Base-by-base conservation (phyloP, 306 rosid species). In the Medicago arabica region DNA sequence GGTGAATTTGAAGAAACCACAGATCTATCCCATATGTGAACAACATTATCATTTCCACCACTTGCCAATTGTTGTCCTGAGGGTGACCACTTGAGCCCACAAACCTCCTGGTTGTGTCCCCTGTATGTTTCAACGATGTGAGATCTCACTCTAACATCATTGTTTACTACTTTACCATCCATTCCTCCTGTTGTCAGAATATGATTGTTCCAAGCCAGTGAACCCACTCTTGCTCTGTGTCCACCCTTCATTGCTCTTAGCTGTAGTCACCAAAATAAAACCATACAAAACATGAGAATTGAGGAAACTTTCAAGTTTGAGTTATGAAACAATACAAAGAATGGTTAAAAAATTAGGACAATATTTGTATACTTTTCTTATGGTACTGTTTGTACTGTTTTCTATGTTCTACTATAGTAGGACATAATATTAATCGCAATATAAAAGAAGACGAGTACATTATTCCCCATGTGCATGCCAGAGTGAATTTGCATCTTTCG, bases 1-100 rank as follows among this genome's bases (percentile, higher is more conserved):
- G 81, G 63, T 38, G 92, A 86, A 68, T 79, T 88, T 1, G 92
- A 83, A 66, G 96, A 85, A 25, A 86, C 83, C 69, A 38, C 51
- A 10, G 96, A 81, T 71, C 88, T 82, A 71, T 90, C 97, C 96
- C 97, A 87, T 44, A 92, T 87, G 65, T 88, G 80, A 85, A 92
- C 69, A 41, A 90, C 79, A 82, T 92, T 92, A 62, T 90, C 97
- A 0, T 88, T 90, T 41, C 97, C 96, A 43, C 97, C 97, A 50
- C 96, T 90, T 0, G 96, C 97, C 78, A 90, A 75, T 74, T 90
- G 96, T 44, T 82, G 90, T 6, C 96, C 96, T 0, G 93, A 88
- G 50, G 80, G 78, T 38, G 96, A 92, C 97, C 97, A 92, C 72
- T 88, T 92, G 10, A 92, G 88, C 6, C 96, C 96, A 78, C 96